Conservation (phyloP, 768 basidiomycete species). For the Podaxis carcinomalis region DNA sequence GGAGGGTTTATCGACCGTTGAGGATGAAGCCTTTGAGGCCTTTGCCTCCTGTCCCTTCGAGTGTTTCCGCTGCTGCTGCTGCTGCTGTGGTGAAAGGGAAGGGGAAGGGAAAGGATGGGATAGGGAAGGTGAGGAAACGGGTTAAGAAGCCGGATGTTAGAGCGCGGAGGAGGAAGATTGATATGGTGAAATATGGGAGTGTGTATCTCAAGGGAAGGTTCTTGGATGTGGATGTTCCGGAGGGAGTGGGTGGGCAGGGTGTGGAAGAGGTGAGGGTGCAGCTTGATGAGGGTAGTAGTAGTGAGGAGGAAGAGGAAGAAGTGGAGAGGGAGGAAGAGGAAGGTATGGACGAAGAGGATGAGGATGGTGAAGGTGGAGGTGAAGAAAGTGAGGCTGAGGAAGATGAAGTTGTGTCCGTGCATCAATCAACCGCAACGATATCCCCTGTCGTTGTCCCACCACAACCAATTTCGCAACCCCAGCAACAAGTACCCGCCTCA, state of each 20-base stretch:
- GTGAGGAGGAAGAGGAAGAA: slow-evolving; percentile 1
- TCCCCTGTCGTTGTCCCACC: slow-evolving; percentile 4
- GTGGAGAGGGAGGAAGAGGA: slow-evolving; percentile 11
- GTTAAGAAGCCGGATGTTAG: slow-evolving; percentile 48
- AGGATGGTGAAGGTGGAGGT: background rate
- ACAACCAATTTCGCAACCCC: background rate
- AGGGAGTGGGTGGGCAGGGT: slow-evolving; percentile 15
- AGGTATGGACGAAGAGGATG: slow-evolving; percentile 12
- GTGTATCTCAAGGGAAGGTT: slow-evolving; percentile 67
- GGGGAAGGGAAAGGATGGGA: slow-evolving; percentile 14
- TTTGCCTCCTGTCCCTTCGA: slow-evolving; percentile 30
- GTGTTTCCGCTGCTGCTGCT: slow-evolving; percentile 7
- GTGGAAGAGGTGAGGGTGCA: slow-evolving; percentile 4
- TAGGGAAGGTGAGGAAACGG: slow-evolving; percentile 37
- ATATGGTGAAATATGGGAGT: slow-evolving; percentile 69
- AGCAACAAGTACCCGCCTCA: background rate
- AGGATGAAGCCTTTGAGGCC: slow-evolving; percentile 69
- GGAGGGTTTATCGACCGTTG: slow-evolving; percentile 60
- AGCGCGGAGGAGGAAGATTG: slow-evolving; percentile 62
- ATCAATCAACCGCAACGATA: background rate
- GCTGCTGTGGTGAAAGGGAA: slow-evolving; percentile 13
- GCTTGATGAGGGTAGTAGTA: slow-evolving; percentile 15
- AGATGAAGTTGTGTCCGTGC: background rate
- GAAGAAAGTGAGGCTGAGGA: slow-evolving; percentile 16
- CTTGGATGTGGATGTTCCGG: slow-evolving; percentile 40